phyloP scores from a whole-genome alignment of 2,329 filamentous ascomycete species.

The Arthrobotrys pseudoclavata region DNA sequence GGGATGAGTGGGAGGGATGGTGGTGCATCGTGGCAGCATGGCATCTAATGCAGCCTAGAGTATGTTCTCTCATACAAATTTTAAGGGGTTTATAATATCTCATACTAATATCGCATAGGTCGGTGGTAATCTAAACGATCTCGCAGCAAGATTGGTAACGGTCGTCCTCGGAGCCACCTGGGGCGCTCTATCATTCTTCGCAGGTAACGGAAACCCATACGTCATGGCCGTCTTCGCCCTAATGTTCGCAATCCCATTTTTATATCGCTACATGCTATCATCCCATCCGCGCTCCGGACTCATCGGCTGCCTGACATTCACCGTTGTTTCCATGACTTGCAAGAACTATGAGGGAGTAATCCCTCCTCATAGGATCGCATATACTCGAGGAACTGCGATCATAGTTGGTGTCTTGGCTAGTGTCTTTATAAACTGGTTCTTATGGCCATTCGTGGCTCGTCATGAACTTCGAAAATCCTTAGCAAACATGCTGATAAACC shows the following conservation, averaged over 20 bases:
- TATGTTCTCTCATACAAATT: constrained; percentile 61
- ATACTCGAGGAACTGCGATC: constrained; percentile 70
- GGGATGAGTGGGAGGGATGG: constrained; percentile 72
- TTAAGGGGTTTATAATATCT: background rate
- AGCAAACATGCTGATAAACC: constrained; percentile 73
- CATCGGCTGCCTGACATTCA: constrained; percentile 73
- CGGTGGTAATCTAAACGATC: constrained; percentile 73
- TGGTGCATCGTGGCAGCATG: constrained; percentile 73
- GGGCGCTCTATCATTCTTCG: constrained; percentile 71
- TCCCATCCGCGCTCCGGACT: constrained; percentile 70
- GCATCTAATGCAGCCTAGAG: constrained; percentile 71
- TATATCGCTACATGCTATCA: constrained; percentile 61
- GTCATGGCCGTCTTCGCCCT: constrained; percentile 72
- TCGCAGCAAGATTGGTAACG: constrained; percentile 70
- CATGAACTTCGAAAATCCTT: constrained; percentile 73
- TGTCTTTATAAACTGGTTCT: constrained; percentile 72
- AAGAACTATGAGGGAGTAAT: constrained; percentile 61
- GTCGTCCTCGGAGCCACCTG: constrained; percentile 71
- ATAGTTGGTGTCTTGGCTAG: constrained; percentile 71
- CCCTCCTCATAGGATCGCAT: constrained; percentile 67
- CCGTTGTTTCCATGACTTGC: constrained; percentile 66
- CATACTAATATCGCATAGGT: constrained; percentile 65
- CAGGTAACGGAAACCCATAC: constrained; percentile 71
- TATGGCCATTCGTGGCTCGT: constrained; percentile 75
- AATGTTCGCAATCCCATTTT: constrained; percentile 71